Evolutionary conservation across 495 filamentous ascomycete genomes (phyloP).

Genomic region (Talaromyces liani): DNA sequence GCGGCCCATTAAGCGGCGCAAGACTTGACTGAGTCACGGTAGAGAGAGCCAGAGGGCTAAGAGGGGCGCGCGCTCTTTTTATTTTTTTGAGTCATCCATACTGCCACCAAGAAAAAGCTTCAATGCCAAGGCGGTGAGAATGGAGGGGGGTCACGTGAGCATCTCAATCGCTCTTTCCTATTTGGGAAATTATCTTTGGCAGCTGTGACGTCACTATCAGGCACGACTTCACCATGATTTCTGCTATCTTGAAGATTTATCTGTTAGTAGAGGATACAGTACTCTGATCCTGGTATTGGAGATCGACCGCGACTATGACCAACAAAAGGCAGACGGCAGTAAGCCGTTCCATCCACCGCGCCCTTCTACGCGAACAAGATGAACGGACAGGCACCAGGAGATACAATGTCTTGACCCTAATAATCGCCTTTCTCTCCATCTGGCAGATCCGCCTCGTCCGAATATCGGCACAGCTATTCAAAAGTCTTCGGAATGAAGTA

Average conservation of each 20-base stretch:
- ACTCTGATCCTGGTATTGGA: background rate
- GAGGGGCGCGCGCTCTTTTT: slow-evolving; percentile 23
- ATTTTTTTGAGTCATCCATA: background rate
- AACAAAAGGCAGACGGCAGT: slow-evolving; percentile 24
- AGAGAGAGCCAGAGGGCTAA: background rate
- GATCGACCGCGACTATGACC: background rate
- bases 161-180: background rate
- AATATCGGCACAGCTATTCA: slow-evolving; percentile 21
- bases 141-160: slow-evolving; percentile 2
- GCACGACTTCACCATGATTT: background rate
- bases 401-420: slow-evolving; percentile 10
- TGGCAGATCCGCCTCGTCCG: slow-evolving; percentile 27
- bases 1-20: slow-evolving; percentile 27
- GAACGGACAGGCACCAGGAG: background rate
- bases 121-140: slow-evolving; percentile 25
- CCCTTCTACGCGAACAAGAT: slow-evolving; percentile 21
- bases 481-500: slow-evolving; percentile 24
- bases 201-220: slow-evolving; percentile 5
- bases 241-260: background rate
- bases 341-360: slow-evolving; percentile 27
- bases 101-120: slow-evolving; percentile 10
- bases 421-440: slow-evolving; percentile 31
- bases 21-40: background rate
- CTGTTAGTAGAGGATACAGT: background rate
- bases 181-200: slow-evolving; percentile 7